Base-by-base conservation (phyloP, 2,329 filamentous ascomycete genomes). In the Exophiala lecanii-corni region DNA sequence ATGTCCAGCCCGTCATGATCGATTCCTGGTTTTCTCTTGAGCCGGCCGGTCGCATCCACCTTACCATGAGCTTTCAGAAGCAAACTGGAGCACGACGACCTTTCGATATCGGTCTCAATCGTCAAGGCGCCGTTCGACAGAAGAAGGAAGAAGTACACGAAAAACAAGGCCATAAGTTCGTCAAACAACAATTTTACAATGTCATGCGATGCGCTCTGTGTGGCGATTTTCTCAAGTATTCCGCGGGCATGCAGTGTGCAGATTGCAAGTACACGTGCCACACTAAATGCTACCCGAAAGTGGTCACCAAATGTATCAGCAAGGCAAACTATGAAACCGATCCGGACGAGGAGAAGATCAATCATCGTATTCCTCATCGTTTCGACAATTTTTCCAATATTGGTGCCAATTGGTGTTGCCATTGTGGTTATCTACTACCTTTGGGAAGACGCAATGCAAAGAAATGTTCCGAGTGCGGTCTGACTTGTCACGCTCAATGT, bases 261-360 rank as follows among this genome's bases (percentile, higher is more conserved):
- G 92, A 98, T 69, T 98, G 92, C 84, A 97, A 97, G 70, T 97
- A 97, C 70, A 97, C 91, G 28, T 98, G 92, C 68, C 92, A 98
- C 67, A 91, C 88, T 58, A 96, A 97, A 69, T 98, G 92, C 64
- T 98, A 97, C 66, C 72, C 80, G 12, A 94, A 89, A 65, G 92
- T 98, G 35, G 92, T 98, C 57, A 98, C 92, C 52, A 98, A 98
- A 68, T 98, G 92, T 71, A 98, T 98, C 66, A 97, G 91, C 71
- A 97, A 98, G 66, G 96, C 91, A 51, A 98, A 98, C 62, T 91
- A 92, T 52, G 92, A 98, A 66, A 94, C 88, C 4, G 92, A 98
- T 64, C 91, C 92, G 16, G 92, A 98, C 67, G 92, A 98, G 68
- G 92, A 96, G 69, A 98, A 97, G 74, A 94, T 98, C 78, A 98